Percentiles rank a stretch among this genome's conserved stretches.
phyloP scores from a whole-genome alignment of 352 stramenopile genomes.

The Pythium folliculosum region DNA sequence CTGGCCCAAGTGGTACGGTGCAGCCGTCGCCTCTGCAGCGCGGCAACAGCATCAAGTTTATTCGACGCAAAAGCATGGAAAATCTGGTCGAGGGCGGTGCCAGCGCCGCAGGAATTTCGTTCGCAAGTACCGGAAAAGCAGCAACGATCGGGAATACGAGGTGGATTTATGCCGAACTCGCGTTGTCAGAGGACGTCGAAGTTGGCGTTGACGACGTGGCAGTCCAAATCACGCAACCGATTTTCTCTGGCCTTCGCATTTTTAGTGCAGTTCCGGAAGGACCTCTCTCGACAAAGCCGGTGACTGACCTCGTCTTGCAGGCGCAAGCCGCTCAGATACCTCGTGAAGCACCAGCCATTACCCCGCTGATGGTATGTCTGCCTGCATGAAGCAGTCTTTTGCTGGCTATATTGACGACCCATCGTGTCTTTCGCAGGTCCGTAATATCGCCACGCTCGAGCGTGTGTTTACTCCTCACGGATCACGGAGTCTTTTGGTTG shows the following conservation, averaged over 20 bases:
- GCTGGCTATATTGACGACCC: background rate
- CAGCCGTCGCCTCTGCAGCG: conserved; percentile 9
- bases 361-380: conserved; percentile 37
- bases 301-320: conserved; percentile 26
- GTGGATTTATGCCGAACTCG: conserved; percentile 62
- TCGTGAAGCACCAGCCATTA: conserved; percentile 21
- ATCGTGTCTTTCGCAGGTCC: conserved; percentile 28
- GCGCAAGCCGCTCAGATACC: conserved; percentile 19
- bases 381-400: too few species aligned
- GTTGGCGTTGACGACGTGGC: conserved; percentile 20
- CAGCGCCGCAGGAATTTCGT: background rate
- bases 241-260: conserved; percentile 36
- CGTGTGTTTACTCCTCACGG: conserved; percentile 40
- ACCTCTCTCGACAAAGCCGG: background rate
- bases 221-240: conserved; percentile 27
- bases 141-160: conserved; percentile 13
- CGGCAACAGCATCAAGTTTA: conserved; percentile 25
- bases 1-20: background rate
- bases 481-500: conserved; percentile 45
- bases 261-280: conserved; percentile 11
- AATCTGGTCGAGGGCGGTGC: conserved; percentile 11
- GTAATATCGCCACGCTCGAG: conserved; percentile 40
- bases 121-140: background rate
- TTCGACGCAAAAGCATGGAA: conserved; percentile 26
- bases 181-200: conserved; percentile 27